Conservation (phyloP, 169 alveolate species). For the Plasmodium yoelii region DNA sequence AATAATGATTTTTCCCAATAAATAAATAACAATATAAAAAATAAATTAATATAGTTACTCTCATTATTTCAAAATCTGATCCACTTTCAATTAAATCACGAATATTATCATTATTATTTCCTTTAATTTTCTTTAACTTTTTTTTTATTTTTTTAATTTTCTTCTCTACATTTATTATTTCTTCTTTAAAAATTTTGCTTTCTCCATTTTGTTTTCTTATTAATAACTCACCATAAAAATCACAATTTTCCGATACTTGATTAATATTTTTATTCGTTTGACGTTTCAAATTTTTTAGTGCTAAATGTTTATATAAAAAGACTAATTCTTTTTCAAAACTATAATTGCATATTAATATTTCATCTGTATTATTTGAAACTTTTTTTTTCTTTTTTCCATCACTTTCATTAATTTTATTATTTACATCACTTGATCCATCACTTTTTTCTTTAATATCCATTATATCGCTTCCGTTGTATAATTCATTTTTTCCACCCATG, state of each 20-base stretch:
- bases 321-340: slow-evolving; percentile 34
- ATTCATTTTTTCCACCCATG: neutral
- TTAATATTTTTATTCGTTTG: neutral
- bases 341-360: slow-evolving; percentile 15
- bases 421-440: neutral
- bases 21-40: slow-evolving; percentile 21
- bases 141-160: neutral
- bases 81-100: neutral
- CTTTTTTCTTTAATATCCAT: neutral
- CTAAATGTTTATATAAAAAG: slow-evolving; percentile 39
- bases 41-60: slow-evolving; percentile 33
- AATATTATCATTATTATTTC: neutral
- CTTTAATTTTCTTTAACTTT: neutral
- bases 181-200: slow-evolving; percentile 14
- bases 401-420: neutral
- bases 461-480: slow-evolving; percentile 4
- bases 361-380: neutral
- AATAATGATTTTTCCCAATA: slow-evolving; percentile 20
- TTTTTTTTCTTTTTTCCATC: too few species aligned
- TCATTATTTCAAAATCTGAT: slow-evolving; percentile 31
- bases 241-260: slow-evolving; percentile 3
- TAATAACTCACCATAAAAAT: slow-evolving; percentile 23
- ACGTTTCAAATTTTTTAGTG: neutral
- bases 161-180: slow-evolving; percentile 6
- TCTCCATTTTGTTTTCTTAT: slow-evolving; percentile 41